These are phyloP conservation scores for Pharnaceum exiguum DNA, from an alignment of 148 eudicot species.

Conservation along the genomic window DNA sequence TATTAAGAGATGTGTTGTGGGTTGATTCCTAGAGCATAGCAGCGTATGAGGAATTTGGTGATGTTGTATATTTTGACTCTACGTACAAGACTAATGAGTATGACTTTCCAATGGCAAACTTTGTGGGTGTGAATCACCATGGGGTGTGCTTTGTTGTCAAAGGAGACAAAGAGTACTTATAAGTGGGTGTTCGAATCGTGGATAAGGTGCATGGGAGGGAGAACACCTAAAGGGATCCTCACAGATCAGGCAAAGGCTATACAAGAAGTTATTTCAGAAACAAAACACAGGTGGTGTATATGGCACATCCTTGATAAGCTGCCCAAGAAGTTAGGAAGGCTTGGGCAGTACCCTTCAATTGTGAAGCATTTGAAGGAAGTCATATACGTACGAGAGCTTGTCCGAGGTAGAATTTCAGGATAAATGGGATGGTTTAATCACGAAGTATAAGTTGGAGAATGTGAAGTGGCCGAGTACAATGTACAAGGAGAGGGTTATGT, in stretches of 20 bases:
- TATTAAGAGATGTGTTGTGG: too few relatives aligned
- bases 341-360: too few relatives aligned
- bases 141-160: neutral
- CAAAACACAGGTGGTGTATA: conserved; percentile 1
- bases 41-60: neutral
- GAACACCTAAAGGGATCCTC: neutral
- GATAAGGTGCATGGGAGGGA: neutral
- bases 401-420: neutral
- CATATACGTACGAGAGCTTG: neutral
- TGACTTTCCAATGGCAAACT: neutral
- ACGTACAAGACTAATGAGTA: neutral
- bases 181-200: neutral
- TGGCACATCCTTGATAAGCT: neutral
- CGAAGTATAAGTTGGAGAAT: neutral
- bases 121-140: conserved; percentile 1
- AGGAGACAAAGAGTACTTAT: neutral
- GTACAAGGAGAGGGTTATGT: neutral
- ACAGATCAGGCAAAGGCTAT: neutral
- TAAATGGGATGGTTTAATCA: neutral
- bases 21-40: too few relatives aligned
- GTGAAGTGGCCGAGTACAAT: neutral
- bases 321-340: neutral
- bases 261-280: neutral
- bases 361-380: neutral
- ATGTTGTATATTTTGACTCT: neutral